Percentiles rank a stretch among this genome's conserved stretches.
These are phyloP conservation scores for Dujonia santamariae DNA, from an alignment of 1,139 yeast genomes.

Conservation along the genomic window DNA sequence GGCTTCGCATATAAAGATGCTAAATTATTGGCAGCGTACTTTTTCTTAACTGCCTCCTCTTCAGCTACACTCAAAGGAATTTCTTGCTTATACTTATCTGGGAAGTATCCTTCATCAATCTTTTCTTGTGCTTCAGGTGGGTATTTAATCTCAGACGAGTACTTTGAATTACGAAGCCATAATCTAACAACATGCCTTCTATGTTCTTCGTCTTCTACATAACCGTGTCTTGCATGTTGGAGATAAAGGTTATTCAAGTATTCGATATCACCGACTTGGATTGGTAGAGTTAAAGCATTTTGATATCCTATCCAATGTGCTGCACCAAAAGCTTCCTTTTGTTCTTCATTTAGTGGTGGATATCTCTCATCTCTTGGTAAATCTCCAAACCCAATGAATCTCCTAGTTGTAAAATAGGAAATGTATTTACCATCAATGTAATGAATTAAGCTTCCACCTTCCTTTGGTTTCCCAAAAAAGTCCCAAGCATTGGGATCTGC, in stretches of 20 bases:
- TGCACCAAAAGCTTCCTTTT: conserved; percentile 13
- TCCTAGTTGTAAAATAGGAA: conserved; percentile 10
- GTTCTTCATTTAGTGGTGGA: conserved; percentile 10
- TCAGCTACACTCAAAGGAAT: conserved; percentile 11
- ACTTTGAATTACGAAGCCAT: conserved; percentile 12
- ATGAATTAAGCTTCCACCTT: conserved; percentile 10
- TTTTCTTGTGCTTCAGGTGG: conserved; percentile 8
- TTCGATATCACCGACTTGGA: conserved; percentile 12
- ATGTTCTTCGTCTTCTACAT: conserved; percentile 10
- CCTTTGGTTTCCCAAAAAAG: conserved; percentile 7
- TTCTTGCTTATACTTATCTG: conserved; percentile 10
- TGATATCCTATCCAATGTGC: conserved; percentile 11
- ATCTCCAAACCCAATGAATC: conserved; percentile 12
- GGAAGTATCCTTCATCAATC: conserved; percentile 9
- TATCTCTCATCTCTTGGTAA: conserved; percentile 10
- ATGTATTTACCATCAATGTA: conserved; percentile 8
- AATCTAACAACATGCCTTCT: conserved; percentile 12
- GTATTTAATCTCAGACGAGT: conserved; percentile 7
- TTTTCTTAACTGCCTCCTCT: conserved; percentile 10
- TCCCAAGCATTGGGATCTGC: conserved; percentile 8
- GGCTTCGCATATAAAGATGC: conserved; percentile 11
- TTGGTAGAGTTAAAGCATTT: conserved; percentile 8
- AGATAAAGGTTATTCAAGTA: conserved; percentile 11
- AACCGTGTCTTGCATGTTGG: conserved; percentile 12
- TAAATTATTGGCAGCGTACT: conserved; percentile 8